Evolutionary conservation across 1,284 basidiomycete species (phyloP).

Genomic region (Pulveroboletus ridleyi): DNA sequence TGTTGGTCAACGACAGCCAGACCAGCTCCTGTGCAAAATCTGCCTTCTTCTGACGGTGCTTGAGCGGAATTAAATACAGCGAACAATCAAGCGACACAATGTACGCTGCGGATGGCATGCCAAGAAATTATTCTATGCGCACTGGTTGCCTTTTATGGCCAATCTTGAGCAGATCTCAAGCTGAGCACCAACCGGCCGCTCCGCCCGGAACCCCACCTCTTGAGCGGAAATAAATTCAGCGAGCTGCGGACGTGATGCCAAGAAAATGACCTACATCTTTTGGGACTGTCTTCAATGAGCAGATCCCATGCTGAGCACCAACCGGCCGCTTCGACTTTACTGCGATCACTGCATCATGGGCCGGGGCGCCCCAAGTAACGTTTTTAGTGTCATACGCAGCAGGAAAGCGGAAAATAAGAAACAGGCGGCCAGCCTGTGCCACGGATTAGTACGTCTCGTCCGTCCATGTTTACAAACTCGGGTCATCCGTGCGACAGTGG

Average conservation of each 20-base stretch:
- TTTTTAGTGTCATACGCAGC: too few species aligned
- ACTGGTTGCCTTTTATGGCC: conserved; percentile 14
- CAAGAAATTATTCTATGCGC: conserved; percentile 8
- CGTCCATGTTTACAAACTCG: not conserved
- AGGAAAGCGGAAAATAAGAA: too few species aligned
- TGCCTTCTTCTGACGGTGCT: conserved; percentile 22
- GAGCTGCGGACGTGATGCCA: conserved; percentile 14
- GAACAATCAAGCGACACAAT: too few species aligned
- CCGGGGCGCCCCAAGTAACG: too few species aligned
- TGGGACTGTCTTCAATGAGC: conserved; percentile 9
- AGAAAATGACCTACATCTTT: conserved; percentile 7
- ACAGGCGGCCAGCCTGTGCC: not conserved
- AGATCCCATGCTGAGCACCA: not conserved
- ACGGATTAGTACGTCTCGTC: not conserved
- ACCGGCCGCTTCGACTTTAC: not conserved
- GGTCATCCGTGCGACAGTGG: not conserved
- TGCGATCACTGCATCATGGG: conserved; percentile 1
- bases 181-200: not conserved
- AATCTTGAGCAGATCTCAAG: conserved; percentile 3
- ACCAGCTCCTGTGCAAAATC: not conserved
- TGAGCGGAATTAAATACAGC: conserved; percentile 33
- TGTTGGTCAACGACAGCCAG: not conserved
- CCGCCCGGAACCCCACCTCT: not conserved
- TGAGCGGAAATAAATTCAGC: not conserved
- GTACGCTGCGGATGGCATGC: conserved; percentile 7